Percentiles rank a stretch among this genome's conserved stretches.
Evolutionary conservation across 164 flowering plant species (phyloP).

Genomic region (Piper betle): DNA sequence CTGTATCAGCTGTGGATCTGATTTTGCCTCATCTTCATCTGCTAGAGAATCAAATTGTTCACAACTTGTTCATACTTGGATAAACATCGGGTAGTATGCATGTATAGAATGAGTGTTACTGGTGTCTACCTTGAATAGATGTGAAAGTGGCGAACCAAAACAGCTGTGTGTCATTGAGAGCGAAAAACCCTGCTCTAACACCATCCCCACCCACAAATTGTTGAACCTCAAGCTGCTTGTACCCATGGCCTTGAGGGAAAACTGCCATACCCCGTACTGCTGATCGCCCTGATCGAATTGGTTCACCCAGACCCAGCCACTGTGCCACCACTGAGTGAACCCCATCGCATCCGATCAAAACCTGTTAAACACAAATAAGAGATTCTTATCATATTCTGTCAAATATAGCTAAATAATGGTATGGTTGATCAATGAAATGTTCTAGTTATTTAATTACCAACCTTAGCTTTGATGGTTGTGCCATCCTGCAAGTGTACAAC

Average conservation of each 20-base stretch:
- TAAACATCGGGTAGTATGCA: too few species aligned
- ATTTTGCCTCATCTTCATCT: neutral
- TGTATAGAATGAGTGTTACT: neutral
- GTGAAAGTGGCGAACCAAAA: conserved; percentile 25
- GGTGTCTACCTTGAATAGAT: neutral
- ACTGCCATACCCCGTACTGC: conserved; percentile 31
- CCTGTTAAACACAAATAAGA: conserved; percentile 8
- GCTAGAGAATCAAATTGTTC: neutral
- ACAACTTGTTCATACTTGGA: neutral
- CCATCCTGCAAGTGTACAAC: conserved; percentile 21
- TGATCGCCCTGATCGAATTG: conserved; percentile 28
- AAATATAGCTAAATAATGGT: too few species aligned
- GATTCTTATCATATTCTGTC: too few species aligned
- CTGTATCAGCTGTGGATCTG: conserved; percentile 12
- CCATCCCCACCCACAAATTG: conserved; percentile 17
- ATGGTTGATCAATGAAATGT: neutral
- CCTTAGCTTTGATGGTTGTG: conserved; percentile 23
- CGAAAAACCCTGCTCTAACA: conserved; percentile 23
- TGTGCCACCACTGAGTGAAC: conserved; percentile 40
- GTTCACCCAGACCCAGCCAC: conserved; percentile 30
- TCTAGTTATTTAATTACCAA: neutral
- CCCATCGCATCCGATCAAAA: conserved; percentile 51
- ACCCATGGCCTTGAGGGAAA: conserved; percentile 37
- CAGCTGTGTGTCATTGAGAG: conserved; percentile 22
- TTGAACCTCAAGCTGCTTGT: conserved; percentile 14